Conservation (phyloP, 2,329 filamentous ascomycete species). For the Fusarium setosum region DNA sequence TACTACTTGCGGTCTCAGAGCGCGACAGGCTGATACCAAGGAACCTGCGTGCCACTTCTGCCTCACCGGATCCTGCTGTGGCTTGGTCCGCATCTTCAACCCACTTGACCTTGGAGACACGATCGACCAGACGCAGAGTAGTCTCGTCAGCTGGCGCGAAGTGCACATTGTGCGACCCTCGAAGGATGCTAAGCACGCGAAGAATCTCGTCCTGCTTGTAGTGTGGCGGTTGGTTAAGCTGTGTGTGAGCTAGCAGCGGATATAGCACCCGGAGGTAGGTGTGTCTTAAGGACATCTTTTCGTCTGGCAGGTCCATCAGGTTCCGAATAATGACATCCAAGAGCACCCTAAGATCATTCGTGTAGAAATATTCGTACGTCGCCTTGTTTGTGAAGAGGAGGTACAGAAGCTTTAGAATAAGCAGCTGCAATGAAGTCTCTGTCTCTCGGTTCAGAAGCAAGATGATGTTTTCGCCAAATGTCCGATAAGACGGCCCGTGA, state of each 20-base stretch:
- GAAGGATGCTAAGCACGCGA: constrained; percentile 78
- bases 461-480: constrained; percentile 98
- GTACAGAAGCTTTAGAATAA: constrained; percentile 97
- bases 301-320: constrained; percentile 92
- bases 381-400: constrained; percentile 91
- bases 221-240: constrained; percentile 85
- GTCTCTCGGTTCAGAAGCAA: constrained; percentile 93
- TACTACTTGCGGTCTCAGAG: constrained; percentile 73
- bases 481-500: constrained; percentile 84
- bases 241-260: constrained; percentile 90
- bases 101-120: constrained; percentile 80
- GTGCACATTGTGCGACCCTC: constrained; percentile 73
- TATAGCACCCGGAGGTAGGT: constrained; percentile 95
- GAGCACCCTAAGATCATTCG: constrained; percentile 93
- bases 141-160: constrained; percentile 87
- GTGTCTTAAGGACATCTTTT: constrained; percentile 81
- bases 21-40: constrained; percentile 78
- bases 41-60: constrained; percentile 66
- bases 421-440: constrained; percentile 90
- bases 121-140: constrained; percentile 79
- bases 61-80: constrained; percentile 49
- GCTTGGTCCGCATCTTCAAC: constrained; percentile 55
- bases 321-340: constrained; percentile 97
- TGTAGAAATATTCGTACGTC: constrained; percentile 99
- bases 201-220: constrained; percentile 92